Percentiles rank a stretch among this genome's conserved stretches.
phyloP scores from a whole-genome alignment of 305 asterid genomes.

The Coffea humblotiana region DNA sequence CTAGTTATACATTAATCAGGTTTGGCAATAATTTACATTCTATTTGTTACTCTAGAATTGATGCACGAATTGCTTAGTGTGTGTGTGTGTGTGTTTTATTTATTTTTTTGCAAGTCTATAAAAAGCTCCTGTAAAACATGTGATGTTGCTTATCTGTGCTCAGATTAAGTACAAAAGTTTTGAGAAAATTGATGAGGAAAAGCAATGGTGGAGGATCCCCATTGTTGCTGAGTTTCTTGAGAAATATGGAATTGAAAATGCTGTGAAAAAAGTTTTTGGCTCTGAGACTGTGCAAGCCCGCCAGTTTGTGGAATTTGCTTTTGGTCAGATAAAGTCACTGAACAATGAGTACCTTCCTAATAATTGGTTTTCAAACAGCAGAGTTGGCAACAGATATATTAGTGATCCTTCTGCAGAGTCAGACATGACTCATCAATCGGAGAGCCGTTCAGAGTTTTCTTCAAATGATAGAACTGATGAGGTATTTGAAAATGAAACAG shows the following conservation, averaged over 20 bases:
- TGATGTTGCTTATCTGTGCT: conserved; percentile 16
- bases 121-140: neutral
- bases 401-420: conserved; percentile 21
- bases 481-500: conserved; percentile 21
- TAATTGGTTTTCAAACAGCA: conserved; percentile 43
- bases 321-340: conserved; percentile 74
- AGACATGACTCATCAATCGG: conserved; percentile 26
- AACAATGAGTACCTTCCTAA: conserved; percentile 63
- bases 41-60: neutral
- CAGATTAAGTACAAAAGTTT: conserved; percentile 93
- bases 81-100: too few relatives aligned
- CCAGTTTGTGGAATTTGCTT: conserved; percentile 90
- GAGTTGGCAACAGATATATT: conserved; percentile 17
- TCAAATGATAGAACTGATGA: conserved; percentile 31
- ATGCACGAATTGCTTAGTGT: neutral
- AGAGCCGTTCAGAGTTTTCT: conserved; percentile 21
- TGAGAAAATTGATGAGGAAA: conserved; percentile 79
- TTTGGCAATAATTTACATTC: conserved; percentile 1
- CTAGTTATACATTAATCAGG: neutral
- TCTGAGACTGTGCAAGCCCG: conserved; percentile 93
- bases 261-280: conserved; percentile 73
- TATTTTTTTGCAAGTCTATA: neutral
- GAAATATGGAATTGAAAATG: conserved; percentile 75
- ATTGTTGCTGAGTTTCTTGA: conserved; percentile 73
- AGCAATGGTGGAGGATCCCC: conserved; percentile 96